phyloP scores from a whole-genome alignment of 106 monocot species.

The Xerophyta viscosa region DNA sequence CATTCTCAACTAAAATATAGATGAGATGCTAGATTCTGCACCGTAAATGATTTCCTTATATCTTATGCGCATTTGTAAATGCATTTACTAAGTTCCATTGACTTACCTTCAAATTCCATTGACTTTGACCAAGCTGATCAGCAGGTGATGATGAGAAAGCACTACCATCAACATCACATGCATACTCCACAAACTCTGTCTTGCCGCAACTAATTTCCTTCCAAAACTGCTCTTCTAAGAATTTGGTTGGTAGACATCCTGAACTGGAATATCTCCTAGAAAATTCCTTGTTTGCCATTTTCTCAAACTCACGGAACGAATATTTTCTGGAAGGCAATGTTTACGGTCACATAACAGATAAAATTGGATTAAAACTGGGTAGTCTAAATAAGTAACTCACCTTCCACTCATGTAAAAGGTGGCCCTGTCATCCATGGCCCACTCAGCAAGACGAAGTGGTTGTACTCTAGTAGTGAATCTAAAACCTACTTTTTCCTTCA shows the following conservation, averaged over 20 bases:
- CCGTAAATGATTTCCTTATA: too few relatives aligned
- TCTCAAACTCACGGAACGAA: slow-evolving; percentile 90
- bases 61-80: too few relatives aligned
- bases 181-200: slow-evolving; percentile 81
- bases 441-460: slow-evolving; percentile 78
- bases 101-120: slow-evolving; percentile 91
- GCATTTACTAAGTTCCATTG: too few relatives aligned
- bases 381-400: slow-evolving; percentile 22
- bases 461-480: slow-evolving; percentile 92
- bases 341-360: not conserved
- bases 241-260: slow-evolving; percentile 75
- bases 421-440: slow-evolving; percentile 69
- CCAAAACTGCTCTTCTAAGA: slow-evolving; percentile 94
- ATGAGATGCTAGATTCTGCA: too few relatives aligned
- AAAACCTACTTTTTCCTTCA: slow-evolving; percentile 86
- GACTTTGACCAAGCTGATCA: slow-evolving; percentile 84
- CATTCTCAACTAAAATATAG: too few relatives aligned
- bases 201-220: slow-evolving; percentile 83
- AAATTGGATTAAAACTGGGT: not conserved
- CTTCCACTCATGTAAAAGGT: slow-evolving; percentile 93
- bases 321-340: slow-evolving; percentile 61
- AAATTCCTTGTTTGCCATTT: slow-evolving; percentile 90
- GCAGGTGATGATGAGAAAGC: slow-evolving; percentile 79
- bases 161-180: slow-evolving; percentile 96
- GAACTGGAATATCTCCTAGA: slow-evolving; percentile 62